Evolutionary conservation across 441 rosid species (phyloP), one percentile per base, ranked within the genome.

Genomic region (Erysimum cheiri): DNA sequence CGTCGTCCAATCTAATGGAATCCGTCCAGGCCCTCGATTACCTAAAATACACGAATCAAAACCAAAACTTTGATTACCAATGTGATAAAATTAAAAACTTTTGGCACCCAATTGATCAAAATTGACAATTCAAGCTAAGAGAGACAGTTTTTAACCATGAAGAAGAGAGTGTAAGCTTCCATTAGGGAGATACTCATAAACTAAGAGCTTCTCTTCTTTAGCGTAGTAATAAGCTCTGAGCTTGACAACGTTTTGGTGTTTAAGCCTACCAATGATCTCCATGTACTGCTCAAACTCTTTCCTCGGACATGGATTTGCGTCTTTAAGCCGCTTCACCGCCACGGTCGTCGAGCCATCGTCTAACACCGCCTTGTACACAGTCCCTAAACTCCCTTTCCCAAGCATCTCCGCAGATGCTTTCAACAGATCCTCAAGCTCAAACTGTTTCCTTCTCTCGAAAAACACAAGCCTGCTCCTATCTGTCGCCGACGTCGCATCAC

Each of bases 1-100:
- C 5, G 97, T 94, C 1, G 98, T 94, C 98, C 98, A 91, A 74
- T 94, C 98, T 77, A 94, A 75, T 1, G 98, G 98, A 75, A 91
- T 94, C 65, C 98, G 77, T 9, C 98, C 97, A 0, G 96, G 92
- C 2, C 97, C 96, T 17, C 96, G 79, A 53, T 91, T 88, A 2
- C 92, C 97, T 94, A 62, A 29, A 12, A 12, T 0, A 7, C n/a
- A 39, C 0, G 1, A 52, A 11, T 50, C 13, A 17, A 32, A 17
- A 31, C 48, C 44, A 55, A 32, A 43, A 60, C 29, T 17, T 24
- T 36, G 9, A 12, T 52, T 17, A 13, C 41, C 1, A 43, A 32
- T 29, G 22, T 32, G 0, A 3, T n/a, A 54, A 53, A 53, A 31
- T n/a, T n/a, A 13, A 14, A 29, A 29, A 53, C 37, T 29, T 53